Evolutionary conservation across 163 green algal species (phyloP).

Genomic region (Coccomyxa subellipsoidea): DNA sequence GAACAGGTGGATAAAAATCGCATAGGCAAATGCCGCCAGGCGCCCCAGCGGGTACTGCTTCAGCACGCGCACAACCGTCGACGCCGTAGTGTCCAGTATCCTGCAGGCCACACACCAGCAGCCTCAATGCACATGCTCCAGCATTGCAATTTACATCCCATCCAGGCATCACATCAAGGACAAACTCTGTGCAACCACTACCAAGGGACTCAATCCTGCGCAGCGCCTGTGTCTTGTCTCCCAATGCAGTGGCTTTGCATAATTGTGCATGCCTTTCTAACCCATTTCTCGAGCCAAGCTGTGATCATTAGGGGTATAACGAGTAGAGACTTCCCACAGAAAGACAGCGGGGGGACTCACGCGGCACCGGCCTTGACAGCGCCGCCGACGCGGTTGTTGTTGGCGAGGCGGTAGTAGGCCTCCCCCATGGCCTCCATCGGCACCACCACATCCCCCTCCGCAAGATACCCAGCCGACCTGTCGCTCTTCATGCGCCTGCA

Average conservation of each 20-base stretch:
- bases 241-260: no score
- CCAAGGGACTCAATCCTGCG: background rate
- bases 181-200: no score
- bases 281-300: no score
- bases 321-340: no score
- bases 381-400: slow-evolving; percentile 53
- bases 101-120: slow-evolving; percentile 19
- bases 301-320: no score
- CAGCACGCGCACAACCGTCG: slow-evolving; percentile 55
- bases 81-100: slow-evolving; percentile 60
- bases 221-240: no score
- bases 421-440: slow-evolving; percentile 73
- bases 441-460: slow-evolving; percentile 50
- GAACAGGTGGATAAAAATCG: slow-evolving; percentile 71
- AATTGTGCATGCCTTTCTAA: no score
- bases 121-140: no score
- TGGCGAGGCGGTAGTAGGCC: slow-evolving; percentile 63
- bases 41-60: slow-evolving; percentile 71
- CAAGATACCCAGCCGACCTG: background rate
- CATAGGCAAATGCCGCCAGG: slow-evolving; percentile 66
- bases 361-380: slow-evolving; percentile 61
- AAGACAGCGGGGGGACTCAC: slow-evolving; percentile 1
- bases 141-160: no score
- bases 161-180: no score
- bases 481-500: background rate